Evolutionary conservation across 768 basidiomycete genomes (phyloP), one percentile per base, ranked within the genome.

Genomic region (Ramaria sp.): DNA sequence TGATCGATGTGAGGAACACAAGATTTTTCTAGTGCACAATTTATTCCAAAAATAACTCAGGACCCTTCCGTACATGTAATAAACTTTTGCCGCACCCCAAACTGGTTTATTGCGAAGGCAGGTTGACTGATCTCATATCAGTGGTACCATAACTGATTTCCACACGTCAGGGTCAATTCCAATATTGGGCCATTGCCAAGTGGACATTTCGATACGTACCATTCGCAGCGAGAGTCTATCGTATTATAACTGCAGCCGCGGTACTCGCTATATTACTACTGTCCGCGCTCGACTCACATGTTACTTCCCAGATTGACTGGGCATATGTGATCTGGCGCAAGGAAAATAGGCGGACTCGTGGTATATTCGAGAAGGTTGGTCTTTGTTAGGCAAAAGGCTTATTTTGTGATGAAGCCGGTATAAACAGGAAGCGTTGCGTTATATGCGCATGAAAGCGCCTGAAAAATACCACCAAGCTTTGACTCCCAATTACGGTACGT

Each of bases 151-250:
- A 57, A 22, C 15, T 59, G 7, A 19, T 24, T 11, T 50, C n/a
- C 24, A 57, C 15, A 13, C 31, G 27, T 27, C 49, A 79, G 75
- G 55, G 27, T 4, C 73, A 77, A 43, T 72, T 63, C 46, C 61
- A 63, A 45, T 83, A 78, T 70, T 70, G 72, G 50, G 55, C 56
- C 51, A 75, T 65, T 69, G 57, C 69, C 3, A 76, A 80, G 66
- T 81, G 79, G 79, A 63, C 74, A 33, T 84, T 84, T 59, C 72
- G 75, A 0, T 65, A 78, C 62, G 63, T 83, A 48, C 82, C 82
- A 0, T 66, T 78, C 48, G 64, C 73, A 12, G 72, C 79, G 73
- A 66, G 75, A 57, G 62, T 62, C 49, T 79, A 83, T 63, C 71
- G 79, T 37, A 73, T 72, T 43, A 69, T 61, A 54, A 69, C 80